Base-by-base conservation (phyloP, 805 yeast species). In the Lachancea sp. region DNA sequence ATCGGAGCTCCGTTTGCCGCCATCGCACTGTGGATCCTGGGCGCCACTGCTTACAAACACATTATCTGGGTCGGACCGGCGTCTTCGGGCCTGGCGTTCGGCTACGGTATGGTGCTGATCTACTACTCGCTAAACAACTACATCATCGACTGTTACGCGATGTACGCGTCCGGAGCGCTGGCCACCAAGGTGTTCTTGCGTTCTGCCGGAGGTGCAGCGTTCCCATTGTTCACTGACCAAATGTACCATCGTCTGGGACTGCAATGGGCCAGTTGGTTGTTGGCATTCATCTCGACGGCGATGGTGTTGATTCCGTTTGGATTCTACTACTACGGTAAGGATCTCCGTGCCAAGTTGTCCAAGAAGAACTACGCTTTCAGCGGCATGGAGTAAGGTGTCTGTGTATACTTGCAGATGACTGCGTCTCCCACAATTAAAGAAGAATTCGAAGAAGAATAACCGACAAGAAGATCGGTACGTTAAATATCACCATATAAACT, bases 121-220 rank as follows among this genome's bases (percentile, higher is more conserved):
- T 86, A 85, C 68, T 82, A 85, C 61, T 74, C 89, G 4, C 75
- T 83, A 55, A 74, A 85, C 68, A 85, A 85, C 67, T 87, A 90
- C 59, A 90, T 89, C 65, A 86, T 89, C 60, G 96, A 89, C 66
- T 84, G 95, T 33, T 88, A 89, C 66, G 83, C 87, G 43, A 79
- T 82, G 58, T 82, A 74, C 58, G 90, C 91, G 4, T 88, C 93
- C 8, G 74, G 82, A 48, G 93, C 93, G 0, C 71, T 85, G 54
- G 91, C 91, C 13, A 83, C 91, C 3, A 85, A 85, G 60, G 91
- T 84, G 26, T 84, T 85, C 57, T 69, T 85, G 55, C 76, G 95
- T 72, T 75, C 83, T 55, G 84, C 88, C 17, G 90, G 89, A 57
- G 95, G 93, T 70, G 91, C 89, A 22, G 91, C 89, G 0, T 83